Percentiles rank a stretch among this genome's conserved stretches.
phyloP scores from a whole-genome alignment of 176 grass and related monocot genomes.

The Triticum urartu region DNA sequence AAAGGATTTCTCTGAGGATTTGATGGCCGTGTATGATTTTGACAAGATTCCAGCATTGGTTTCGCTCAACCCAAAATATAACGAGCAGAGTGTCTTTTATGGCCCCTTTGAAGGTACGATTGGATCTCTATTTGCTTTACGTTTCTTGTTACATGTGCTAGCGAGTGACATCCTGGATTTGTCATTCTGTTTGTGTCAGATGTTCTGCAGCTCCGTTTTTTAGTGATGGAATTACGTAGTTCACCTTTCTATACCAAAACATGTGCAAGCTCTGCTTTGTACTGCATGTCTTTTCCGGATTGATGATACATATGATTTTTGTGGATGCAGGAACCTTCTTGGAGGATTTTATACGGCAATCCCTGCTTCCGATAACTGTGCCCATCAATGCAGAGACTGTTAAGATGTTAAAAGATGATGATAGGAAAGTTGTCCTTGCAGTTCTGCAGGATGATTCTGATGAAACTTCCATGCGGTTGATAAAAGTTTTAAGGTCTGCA shows the following conservation, averaged over 20 bases:
- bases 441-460: conserved; percentile 70
- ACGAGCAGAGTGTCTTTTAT: conserved; percentile 77
- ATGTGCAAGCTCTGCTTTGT: neutral
- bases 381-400: conserved; percentile 64
- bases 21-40: conserved; percentile 80
- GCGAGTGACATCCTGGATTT: neutral
- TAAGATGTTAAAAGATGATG: conserved; percentile 74
- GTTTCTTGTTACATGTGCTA: neutral
- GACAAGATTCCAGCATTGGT: conserved; percentile 85
- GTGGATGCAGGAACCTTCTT: conserved; percentile 59
- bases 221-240: conserved; percentile 9
- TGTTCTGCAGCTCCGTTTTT: conserved; percentile 1
- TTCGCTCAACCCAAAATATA: conserved; percentile 70
- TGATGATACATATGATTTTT: conserved; percentile 18
- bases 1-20: conserved; percentile 78
- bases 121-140: neutral
- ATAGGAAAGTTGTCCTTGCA: conserved; percentile 74
- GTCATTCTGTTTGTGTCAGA: neutral
- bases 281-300: conserved; percentile 8
- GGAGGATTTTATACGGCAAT: conserved; percentile 87
- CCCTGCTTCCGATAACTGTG: conserved; percentile 73
- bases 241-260: neutral
- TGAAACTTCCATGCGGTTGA: conserved; percentile 52
- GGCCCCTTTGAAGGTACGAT: conserved; percentile 83
- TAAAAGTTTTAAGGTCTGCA: conserved; percentile 79